Conservation (phyloP, 495 filamentous ascomycete genomes). For the Penicillium egyptiacum region DNA sequence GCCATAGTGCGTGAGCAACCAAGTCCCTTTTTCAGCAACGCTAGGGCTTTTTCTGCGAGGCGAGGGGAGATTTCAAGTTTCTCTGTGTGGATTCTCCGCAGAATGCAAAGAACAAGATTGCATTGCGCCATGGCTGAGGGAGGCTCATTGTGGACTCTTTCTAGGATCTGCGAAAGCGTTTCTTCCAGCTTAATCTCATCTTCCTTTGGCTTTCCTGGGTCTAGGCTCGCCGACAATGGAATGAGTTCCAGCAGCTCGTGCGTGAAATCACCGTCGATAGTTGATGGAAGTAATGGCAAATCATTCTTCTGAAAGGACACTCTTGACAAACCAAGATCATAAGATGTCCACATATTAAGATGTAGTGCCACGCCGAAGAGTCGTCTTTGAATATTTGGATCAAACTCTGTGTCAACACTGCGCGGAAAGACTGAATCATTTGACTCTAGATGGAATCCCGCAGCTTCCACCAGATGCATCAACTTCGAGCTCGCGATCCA, state of each 20-base stretch:
- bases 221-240: slow-evolving; percentile 37
- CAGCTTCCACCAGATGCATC: slow-evolving; percentile 54
- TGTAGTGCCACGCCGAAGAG: slow-evolving; percentile 46
- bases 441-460: slow-evolving; percentile 45
- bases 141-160: slow-evolving; percentile 33
- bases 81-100: slow-evolving; percentile 44
- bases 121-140: slow-evolving; percentile 45
- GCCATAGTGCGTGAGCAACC: slow-evolving; percentile 37
- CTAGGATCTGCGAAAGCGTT: slow-evolving; percentile 25
- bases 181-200: slow-evolving; percentile 33
- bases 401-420: slow-evolving; percentile 11
- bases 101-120: slow-evolving; percentile 50
- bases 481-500: slow-evolving; percentile 52
- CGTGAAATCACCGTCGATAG: slow-evolving; percentile 34
- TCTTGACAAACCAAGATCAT: slow-evolving; percentile 51
- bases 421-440: slow-evolving; percentile 19
- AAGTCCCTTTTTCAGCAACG: slow-evolving; percentile 28
- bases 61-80: slow-evolving; percentile 33
- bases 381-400: slow-evolving; percentile 37
- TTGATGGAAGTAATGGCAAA: slow-evolving; percentile 19
- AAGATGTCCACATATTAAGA: slow-evolving; percentile 48
- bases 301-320: slow-evolving; percentile 36
- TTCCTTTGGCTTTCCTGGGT: slow-evolving; percentile 29
- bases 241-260: slow-evolving; percentile 39
- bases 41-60: slow-evolving; percentile 30